These are phyloP conservation scores for Xylaria venustula DNA, from an alignment of 495 filamentous ascomycete species.

Conservation along the genomic window DNA sequence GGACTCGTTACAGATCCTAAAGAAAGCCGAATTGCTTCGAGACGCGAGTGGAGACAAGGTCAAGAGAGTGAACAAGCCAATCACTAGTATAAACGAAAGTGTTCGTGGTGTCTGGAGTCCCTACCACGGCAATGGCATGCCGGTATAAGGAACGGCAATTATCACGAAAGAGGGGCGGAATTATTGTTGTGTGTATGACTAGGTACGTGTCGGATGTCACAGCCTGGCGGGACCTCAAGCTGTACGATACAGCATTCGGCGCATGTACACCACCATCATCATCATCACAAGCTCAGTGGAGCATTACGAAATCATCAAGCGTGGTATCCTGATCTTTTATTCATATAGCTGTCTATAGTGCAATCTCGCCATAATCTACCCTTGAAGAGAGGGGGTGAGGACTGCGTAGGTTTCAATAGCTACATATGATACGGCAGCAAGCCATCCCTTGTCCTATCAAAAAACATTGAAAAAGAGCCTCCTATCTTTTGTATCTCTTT, in stretches of 20 bases:
- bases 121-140: constrained; percentile 68
- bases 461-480: neutral
- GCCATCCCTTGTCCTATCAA: neutral
- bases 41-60: constrained; percentile 86
- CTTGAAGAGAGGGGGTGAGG: neutral
- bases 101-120: constrained; percentile 95
- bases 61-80: constrained; percentile 74
- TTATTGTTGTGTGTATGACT: neutral
- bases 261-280: constrained; percentile 13
- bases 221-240: neutral
- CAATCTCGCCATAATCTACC: neutral
- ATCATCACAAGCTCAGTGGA: neutral
- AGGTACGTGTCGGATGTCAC: neutral
- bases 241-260: constrained; percentile 15
- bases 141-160: constrained; percentile 27
- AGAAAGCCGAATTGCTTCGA: constrained; percentile 77
- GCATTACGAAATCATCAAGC: neutral
- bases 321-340: neutral
- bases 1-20: constrained; percentile 70
- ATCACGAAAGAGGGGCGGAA: neutral
- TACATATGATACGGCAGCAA: neutral
- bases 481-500: constrained; percentile 13
- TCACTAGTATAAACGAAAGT: constrained; percentile 83
- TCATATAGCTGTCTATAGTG: neutral
- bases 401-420: neutral